phyloP scores from a whole-genome alignment of 192 early-diverging fungal species.

The Glomus cerebriforme region DNA sequence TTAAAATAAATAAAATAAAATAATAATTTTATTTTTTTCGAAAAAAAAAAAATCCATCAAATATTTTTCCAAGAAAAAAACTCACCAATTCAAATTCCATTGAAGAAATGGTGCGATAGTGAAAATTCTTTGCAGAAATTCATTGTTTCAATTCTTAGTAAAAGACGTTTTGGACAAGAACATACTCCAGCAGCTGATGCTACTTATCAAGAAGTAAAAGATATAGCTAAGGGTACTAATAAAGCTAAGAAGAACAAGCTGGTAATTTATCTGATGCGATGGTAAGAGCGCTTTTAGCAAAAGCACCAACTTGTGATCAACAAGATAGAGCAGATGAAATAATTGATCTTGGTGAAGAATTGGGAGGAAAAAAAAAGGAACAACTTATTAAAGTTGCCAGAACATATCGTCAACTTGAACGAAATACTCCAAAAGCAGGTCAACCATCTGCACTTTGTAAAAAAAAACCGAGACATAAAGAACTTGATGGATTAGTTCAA shows the following conservation, averaged over 20 bases:
- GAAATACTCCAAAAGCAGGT: conserved; percentile 16
- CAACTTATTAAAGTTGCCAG: not conserved
- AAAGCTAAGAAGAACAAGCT: not conserved
- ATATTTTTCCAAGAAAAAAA: too few relatives aligned
- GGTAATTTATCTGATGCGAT: conserved; percentile 19
- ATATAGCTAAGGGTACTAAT: not conserved
- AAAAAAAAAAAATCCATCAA: too few relatives aligned
- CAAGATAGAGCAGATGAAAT: conserved; percentile 14
- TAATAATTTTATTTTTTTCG: too few relatives aligned
- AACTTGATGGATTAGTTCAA: conserved; percentile 15
- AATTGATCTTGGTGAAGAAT: not conserved
- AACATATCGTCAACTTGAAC: conserved; percentile 18
- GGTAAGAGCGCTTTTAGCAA: conserved; percentile 24
- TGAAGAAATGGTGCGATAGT: too few relatives aligned
- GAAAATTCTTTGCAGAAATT: too few relatives aligned
- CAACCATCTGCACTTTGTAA: conserved; percentile 8
- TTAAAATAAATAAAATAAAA: too few relatives aligned
- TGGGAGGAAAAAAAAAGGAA: not conserved
- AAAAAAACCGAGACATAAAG: not conserved
- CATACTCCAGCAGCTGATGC: conserved; percentile 4
- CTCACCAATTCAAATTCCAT: too few relatives aligned
- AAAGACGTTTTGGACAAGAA: conserved; percentile 26
- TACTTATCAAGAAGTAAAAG: not conserved
- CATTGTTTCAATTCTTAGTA: too few relatives aligned
- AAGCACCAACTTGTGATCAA: conserved; percentile 8